Evolutionary conservation across 2,329 filamentous ascomycete genomes (phyloP).

Genomic region (Colletotrichum sansevieriae): DNA sequence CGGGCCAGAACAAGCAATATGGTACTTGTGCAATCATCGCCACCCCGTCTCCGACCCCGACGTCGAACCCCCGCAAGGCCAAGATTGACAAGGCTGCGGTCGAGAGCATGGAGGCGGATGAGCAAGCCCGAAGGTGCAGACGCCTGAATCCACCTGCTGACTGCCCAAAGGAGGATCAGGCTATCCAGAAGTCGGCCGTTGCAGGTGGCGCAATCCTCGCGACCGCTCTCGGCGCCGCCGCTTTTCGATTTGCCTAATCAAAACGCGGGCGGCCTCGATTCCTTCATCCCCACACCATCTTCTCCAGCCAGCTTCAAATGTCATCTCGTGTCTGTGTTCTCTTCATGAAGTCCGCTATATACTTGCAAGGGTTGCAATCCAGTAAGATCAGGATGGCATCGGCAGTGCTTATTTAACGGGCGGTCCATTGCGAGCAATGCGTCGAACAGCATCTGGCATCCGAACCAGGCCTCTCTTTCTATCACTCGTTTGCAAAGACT

Average conservation of each 20-base stretch:
- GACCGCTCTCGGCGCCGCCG: constrained; percentile 19
- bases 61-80: constrained; percentile 43
- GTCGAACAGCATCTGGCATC: too few relatives aligned
- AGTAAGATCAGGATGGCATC: neutral
- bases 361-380: neutral
- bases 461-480: too few relatives aligned
- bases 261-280: neutral
- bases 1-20: neutral
- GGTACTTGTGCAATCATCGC: constrained; percentile 32
- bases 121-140: constrained; percentile 30
- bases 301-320: neutral
- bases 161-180: constrained; percentile 39
- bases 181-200: constrained; percentile 23
- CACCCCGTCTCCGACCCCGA: constrained; percentile 23
- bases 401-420: neutral
- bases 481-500: too few relatives aligned
- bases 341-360: neutral
- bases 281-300: neutral
- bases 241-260: constrained; percentile 11
- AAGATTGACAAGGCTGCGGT: constrained; percentile 40
- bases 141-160: constrained; percentile 36
- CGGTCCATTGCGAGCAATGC: too few relatives aligned
- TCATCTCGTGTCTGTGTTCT: neutral
- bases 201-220: constrained; percentile 30
- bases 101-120: constrained; percentile 41